phyloP scores from a whole-genome alignment of 2,329 filamentous ascomycete species.

The Phaeosphaeria sp. region DNA sequence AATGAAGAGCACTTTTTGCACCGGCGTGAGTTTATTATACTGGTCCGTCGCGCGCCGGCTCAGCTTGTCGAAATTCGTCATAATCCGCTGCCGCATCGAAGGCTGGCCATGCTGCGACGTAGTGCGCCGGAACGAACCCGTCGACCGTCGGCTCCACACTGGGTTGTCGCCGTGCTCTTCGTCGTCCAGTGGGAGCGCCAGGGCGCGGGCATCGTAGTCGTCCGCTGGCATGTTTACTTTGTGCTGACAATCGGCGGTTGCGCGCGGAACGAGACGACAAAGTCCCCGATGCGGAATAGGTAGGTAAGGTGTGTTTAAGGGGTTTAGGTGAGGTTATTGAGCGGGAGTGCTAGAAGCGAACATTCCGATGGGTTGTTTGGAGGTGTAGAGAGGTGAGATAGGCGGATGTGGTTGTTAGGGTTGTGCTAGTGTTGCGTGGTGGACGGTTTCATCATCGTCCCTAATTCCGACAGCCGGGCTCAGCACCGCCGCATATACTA shows the following conservation, averaged over 20 bases:
- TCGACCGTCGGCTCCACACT: slow-evolving; percentile 59
- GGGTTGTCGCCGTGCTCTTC: slow-evolving; percentile 57
- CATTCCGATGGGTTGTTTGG: slow-evolving; percentile 14
- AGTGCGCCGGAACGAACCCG: slow-evolving; percentile 49
- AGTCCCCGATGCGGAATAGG: background rate
- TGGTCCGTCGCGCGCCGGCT: slow-evolving; percentile 56
- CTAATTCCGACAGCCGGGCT: slow-evolving; percentile 17
- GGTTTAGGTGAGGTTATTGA: slow-evolving; percentile 8
- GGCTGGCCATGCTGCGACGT: slow-evolving; percentile 38
- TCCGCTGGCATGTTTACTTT: slow-evolving; percentile 45
- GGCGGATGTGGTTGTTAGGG: slow-evolving; percentile 10
- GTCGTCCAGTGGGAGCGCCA: slow-evolving; percentile 59
- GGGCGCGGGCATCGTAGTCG: slow-evolving; percentile 61
- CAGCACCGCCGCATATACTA: slow-evolving; percentile 11
- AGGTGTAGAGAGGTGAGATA: background rate
- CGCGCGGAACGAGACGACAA: slow-evolving; percentile 17
- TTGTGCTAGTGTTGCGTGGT: slow-evolving; percentile 18
- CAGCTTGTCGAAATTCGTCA: slow-evolving; percentile 53
- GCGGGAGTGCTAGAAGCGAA: slow-evolving; percentile 5
- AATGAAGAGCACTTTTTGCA: slow-evolving; percentile 68
- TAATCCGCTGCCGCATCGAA: slow-evolving; percentile 49
- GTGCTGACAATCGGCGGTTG: slow-evolving; percentile 12
- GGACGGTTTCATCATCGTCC: slow-evolving; percentile 27
- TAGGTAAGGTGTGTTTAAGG: background rate
- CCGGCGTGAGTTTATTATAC: slow-evolving; percentile 63